Percentiles rank a stretch among this genome's conserved stretches.
Conservation (phyloP, 2,329 filamentous ascomycete genomes). For the Pseudogymnoascus sp. region DNA sequence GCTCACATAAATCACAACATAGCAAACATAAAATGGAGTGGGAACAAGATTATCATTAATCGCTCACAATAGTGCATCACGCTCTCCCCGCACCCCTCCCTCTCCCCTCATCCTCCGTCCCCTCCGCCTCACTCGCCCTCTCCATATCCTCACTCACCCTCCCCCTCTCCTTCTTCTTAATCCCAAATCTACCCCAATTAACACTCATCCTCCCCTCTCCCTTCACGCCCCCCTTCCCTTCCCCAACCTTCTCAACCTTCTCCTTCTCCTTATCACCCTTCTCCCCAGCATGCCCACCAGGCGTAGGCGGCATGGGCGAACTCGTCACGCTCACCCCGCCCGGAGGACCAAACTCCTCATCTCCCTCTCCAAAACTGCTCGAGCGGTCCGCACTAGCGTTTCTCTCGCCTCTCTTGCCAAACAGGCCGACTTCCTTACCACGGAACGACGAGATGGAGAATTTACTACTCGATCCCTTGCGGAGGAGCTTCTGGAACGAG, state of each 20-base stretch:
- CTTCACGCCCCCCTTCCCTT: constrained; percentile 13
- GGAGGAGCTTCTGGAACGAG: constrained; percentile 52
- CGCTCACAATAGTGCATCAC: not conserved
- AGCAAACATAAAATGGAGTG: not conserved
- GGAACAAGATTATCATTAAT: not conserved
- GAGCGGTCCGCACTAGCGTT: constrained; percentile 48
- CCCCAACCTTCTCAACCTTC: constrained; percentile 11
- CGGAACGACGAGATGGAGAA: constrained; percentile 52
- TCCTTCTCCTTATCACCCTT: constrained; percentile 38
- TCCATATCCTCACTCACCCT: constrained; percentile 26
- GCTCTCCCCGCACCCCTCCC: not conserved
- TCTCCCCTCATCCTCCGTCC: constrained; percentile 22
- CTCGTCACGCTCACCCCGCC: constrained; percentile 45
- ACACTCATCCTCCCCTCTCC: constrained; percentile 25
- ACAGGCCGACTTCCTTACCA: constrained; percentile 37
- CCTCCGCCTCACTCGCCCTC: constrained; percentile 24
- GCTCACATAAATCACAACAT: not conserved
- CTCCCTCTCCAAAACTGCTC: constrained; percentile 47
- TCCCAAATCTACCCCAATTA: constrained; percentile 25
- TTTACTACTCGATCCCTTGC: constrained; percentile 58
- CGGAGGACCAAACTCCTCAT: constrained; percentile 36
- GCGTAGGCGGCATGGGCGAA: constrained; percentile 33
- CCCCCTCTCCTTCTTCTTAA: constrained; percentile 21
- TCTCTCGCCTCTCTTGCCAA: constrained; percentile 18
- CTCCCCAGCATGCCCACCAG: constrained; percentile 38